Evolutionary conservation across 2,329 filamentous ascomycete species (phyloP).

Genomic region (Arthrobotrys megalospora): DNA sequence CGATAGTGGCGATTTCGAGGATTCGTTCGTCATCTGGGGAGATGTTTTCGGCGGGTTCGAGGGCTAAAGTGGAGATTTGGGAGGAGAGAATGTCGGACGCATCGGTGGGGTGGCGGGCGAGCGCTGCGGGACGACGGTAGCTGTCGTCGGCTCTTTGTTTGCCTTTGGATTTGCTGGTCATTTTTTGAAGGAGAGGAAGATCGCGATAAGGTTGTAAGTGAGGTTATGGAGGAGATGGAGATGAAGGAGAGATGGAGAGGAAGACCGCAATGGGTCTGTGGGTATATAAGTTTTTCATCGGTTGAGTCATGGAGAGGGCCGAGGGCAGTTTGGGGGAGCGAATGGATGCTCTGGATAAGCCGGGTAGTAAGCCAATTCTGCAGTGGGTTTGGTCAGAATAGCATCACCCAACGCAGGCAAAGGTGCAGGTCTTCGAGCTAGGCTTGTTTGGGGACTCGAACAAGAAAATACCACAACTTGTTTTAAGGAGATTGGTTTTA

Average conservation of each 20-base stretch:
- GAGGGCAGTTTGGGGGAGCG: neutral
- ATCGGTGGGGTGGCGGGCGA: conserved; percentile 35
- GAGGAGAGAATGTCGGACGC: conserved; percentile 40
- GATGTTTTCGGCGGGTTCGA: conserved; percentile 43
- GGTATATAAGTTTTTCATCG: neutral
- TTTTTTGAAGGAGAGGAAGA: neutral
- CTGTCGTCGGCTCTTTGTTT: conserved; percentile 45
- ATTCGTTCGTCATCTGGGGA: conserved; percentile 71
- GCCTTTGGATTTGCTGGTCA: conserved; percentile 44
- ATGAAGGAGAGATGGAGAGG: neutral
- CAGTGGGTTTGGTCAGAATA: neutral
- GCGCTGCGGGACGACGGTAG: neutral
- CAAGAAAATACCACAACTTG: too few relatives aligned
- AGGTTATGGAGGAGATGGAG: neutral
- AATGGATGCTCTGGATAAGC: conserved; percentile 1
- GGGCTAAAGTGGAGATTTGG: conserved; percentile 45
- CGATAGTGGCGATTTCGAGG: conserved; percentile 75
- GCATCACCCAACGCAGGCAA: conserved; percentile 4
- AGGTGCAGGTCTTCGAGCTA: neutral
- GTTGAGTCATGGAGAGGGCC: conserved; percentile 42
- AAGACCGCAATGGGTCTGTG: conserved; percentile 2
- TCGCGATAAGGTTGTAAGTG: neutral
- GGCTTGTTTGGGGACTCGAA: neutral
- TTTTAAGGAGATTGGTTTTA: too few relatives aligned
- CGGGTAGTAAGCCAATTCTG: conserved; percentile 21